Base-by-base conservation (phyloP, 106 monocot species). In the Dendrobium huoshanense region DNA sequence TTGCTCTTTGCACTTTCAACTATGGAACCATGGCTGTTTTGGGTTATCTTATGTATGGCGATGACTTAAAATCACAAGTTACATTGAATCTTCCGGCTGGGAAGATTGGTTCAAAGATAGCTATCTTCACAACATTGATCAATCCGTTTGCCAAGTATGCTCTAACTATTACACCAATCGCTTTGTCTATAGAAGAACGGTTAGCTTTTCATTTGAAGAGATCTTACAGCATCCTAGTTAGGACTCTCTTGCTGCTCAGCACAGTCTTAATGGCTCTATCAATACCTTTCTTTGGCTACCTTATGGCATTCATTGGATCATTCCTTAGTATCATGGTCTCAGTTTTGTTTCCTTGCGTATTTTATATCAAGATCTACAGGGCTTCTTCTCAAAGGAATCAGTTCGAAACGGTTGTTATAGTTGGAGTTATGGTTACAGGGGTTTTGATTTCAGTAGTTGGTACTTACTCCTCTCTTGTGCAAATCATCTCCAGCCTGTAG, bases 291-390 rank as follows among this genome's bases (percentile, higher is more conserved):
- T 96, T 96, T 19, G 96, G 82, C 15, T 84, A 86, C 19, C 56
- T 96, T 5, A 86, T 90, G 72, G 90, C 92, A 1, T 88, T 96
- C 24, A 94, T 88, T 1, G 96, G 96, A 9, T 91, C 96, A 3
- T 86, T 94, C 64, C 73, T 94, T 7, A 90, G 96, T 79, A 88
- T 83, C 82, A 90, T 90, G 6, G 88, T 90, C 0, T 88, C 91
- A 1, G 87, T 96, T 31, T 18, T 96, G 56, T 37, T 96, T n/a
- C 96, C 96, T 7, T 96, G 94, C 75, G 13, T 83, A 2, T 96
- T 93, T 73, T 96, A 94, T 82, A 81, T 96, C 13, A 94, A 87
- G 86, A 89, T 96, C 55, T 88, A 82, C 42, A 90, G 79, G 79
- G 16, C 1, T 51, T 84, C 83, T 9, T 41, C 25, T 41, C 51